Base-by-base conservation (phyloP, 2,329 filamentous ascomycete genomes). In the Talaromyces rugulosus region DNA sequence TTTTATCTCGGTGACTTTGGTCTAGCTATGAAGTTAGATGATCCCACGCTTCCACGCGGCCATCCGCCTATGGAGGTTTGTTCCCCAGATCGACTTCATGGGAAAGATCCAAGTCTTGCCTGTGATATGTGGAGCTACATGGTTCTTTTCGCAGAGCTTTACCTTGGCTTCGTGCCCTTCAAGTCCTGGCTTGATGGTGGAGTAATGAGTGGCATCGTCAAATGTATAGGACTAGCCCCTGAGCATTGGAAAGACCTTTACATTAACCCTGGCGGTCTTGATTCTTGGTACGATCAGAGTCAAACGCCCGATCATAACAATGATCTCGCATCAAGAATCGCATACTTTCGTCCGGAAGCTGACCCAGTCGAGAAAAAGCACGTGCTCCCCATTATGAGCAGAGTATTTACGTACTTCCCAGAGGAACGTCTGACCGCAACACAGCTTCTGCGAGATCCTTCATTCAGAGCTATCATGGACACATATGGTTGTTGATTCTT, bases 71-170 rank as follows among this genome's bases (percentile, higher is more conserved):
- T 63, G 47, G 70, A 64, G 16, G 18, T 57, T 62, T 71, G 70
- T 57, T 70, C 69, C 9, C 68, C 68, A 59, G 69, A 71, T 54
- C 68, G 69, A 42, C 62, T 73, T 57, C 66, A 70, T 69, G 16
- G 60, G 12, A 51, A 66, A 64, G 63, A 63, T 9, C 64, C 70
- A 60, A 72, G 66, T 52, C 62, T 63, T 57, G 66, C 68, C 56
- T 71, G 70, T 52, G 70, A 72, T 53, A 71, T 74, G 62, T 74
- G 68, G 70, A 74, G 69, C 50, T 72, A 71, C 31, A 72, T 72
- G 69, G 30, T 67, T 58, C 42, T 72, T 28, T 72, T 74, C 54
- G 54, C 64, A 28, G 56, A 60, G n/a, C 67, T 74, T 54, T 72
- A 70, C 31, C 62, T 68, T 62, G 55, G 58, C 12, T 57, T 52